Conservation (phyloP, 1,284 basidiomycete genomes). For the Irpex rosettiformis region DNA sequence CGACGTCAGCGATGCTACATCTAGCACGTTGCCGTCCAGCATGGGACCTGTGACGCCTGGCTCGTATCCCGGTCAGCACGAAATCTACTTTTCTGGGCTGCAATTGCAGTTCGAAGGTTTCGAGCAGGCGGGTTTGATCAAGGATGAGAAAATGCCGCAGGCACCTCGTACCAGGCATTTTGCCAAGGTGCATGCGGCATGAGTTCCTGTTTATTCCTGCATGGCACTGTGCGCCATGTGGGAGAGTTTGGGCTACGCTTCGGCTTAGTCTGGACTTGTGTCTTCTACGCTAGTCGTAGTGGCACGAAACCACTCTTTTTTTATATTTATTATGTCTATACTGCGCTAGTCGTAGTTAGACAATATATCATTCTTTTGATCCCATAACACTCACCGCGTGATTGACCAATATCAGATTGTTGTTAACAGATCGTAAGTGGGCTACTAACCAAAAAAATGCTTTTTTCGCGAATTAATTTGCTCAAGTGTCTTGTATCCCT, state of each 20-base stretch:
- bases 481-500: too few relatives aligned
- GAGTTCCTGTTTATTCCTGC: neutral
- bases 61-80: neutral
- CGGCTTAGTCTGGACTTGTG: neutral
- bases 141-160: neutral
- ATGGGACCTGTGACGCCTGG: slow-evolving; percentile 6
- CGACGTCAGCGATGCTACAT: neutral
- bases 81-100: neutral
- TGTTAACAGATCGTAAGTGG: too few relatives aligned
- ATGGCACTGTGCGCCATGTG: neutral
- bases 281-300: neutral
- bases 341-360: neutral
- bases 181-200: neutral
- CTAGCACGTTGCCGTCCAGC: slow-evolving; percentile 1
- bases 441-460: too few relatives aligned
- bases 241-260: neutral
- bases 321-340: neutral
- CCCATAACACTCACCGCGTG: neutral
- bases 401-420: too few relatives aligned
- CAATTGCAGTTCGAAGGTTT: neutral
- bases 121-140: neutral
- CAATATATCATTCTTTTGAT: neutral
- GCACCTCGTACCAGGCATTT: neutral
- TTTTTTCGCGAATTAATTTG: too few relatives aligned
- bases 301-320: neutral